Evolutionary conservation across 2,329 filamentous ascomycete species (phyloP).

Genomic region (Verticillium tricorpus): DNA sequence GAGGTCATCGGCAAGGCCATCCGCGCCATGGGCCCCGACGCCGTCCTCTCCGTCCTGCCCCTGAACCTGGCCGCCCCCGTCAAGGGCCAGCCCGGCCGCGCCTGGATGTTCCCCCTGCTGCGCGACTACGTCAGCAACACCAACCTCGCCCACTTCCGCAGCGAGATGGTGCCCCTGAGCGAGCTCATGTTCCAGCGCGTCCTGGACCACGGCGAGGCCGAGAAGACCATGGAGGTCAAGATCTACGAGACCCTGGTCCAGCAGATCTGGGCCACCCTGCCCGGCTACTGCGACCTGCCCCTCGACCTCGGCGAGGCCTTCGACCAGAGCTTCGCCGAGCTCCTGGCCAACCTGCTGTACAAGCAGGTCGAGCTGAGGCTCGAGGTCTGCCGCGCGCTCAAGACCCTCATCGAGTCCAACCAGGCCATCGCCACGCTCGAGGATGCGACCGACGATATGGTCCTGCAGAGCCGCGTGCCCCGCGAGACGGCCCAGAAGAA

Average conservation of each 20-base stretch:
- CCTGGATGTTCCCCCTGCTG: slow-evolving; percentile 91
- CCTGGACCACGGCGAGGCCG: slow-evolving; percentile 71
- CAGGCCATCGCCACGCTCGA: slow-evolving; percentile 71
- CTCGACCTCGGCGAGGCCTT: slow-evolving; percentile 73
- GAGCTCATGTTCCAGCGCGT: slow-evolving; percentile 86
- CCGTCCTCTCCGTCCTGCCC: slow-evolving; percentile 76
- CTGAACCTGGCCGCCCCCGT: slow-evolving; percentile 78
- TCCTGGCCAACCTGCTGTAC: slow-evolving; percentile 87
- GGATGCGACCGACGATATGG: slow-evolving; percentile 60
- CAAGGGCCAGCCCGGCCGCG: slow-evolving; percentile 75
- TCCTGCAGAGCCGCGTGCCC: slow-evolving; percentile 74
- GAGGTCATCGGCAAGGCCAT: slow-evolving; percentile 84
- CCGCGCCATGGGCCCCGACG: slow-evolving; percentile 82
- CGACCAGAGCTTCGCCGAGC: slow-evolving; percentile 83
- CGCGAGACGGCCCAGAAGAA: slow-evolving; percentile 74
- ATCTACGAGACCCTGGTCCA: slow-evolving; percentile 96
- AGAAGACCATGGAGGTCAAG: slow-evolving; percentile 95
- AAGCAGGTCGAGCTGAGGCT: slow-evolving; percentile 82
- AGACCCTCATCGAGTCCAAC: slow-evolving; percentile 87
- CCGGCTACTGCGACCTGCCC: slow-evolving; percentile 91
- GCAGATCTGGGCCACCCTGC: slow-evolving; percentile 90
- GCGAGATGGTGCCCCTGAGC: slow-evolving; percentile 83
- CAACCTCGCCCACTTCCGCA: slow-evolving; percentile 76
- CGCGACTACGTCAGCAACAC: slow-evolving; percentile 90
- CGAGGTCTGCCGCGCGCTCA: slow-evolving; percentile 81